These are phyloP conservation scores for Ceratocystis lukuohia DNA, from an alignment of 2,329 filamentous ascomycete genomes.

Conservation along the genomic window DNA sequence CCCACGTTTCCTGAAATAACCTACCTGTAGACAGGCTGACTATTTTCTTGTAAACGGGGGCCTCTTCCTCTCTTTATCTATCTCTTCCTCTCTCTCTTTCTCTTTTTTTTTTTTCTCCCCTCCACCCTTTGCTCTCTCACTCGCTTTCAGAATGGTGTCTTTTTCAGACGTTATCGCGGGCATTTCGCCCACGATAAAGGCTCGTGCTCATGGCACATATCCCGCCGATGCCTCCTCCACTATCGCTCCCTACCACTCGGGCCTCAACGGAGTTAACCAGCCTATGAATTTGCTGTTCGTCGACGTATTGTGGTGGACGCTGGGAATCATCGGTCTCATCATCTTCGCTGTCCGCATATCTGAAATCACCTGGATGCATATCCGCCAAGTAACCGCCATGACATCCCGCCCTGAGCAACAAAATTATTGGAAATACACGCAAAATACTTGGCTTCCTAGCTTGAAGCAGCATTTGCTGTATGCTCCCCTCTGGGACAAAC, in stretches of 20 bases:
- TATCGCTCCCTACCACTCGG: conserved; percentile 42
- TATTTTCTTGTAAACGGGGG: background rate
- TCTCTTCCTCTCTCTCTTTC: conserved; percentile 4
- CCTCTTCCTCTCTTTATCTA: background rate
- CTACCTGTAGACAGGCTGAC: conserved; percentile 1
- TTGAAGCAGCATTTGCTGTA: conserved; percentile 48
- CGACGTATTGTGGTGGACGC: conserved; percentile 45
- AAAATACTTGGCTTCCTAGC: conserved; percentile 47
- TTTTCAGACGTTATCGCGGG: conserved; percentile 11
- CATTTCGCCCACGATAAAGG: conserved; percentile 26
- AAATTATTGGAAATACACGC: conserved; percentile 44
- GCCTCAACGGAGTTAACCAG: conserved; percentile 49
- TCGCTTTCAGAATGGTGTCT: conserved; percentile 7
- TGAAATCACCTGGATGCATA: conserved; percentile 41
- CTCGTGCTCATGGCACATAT: conserved; percentile 22
- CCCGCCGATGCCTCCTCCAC: conserved; percentile 30
- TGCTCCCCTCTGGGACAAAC: conserved; percentile 50
- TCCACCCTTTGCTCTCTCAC: background rate
- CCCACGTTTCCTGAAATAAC: background rate
- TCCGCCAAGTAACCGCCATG: conserved; percentile 49
- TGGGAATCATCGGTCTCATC: conserved; percentile 42
- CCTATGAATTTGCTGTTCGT: conserved; percentile 43
- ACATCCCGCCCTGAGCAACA: conserved; percentile 38
- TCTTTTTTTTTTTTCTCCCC: conserved; percentile 1
- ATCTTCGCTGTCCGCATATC: conserved; percentile 41